These are phyloP conservation scores for Pleurotus pulmonarius DNA, from an alignment of 768 basidiomycete genomes.

Conservation along the genomic window DNA sequence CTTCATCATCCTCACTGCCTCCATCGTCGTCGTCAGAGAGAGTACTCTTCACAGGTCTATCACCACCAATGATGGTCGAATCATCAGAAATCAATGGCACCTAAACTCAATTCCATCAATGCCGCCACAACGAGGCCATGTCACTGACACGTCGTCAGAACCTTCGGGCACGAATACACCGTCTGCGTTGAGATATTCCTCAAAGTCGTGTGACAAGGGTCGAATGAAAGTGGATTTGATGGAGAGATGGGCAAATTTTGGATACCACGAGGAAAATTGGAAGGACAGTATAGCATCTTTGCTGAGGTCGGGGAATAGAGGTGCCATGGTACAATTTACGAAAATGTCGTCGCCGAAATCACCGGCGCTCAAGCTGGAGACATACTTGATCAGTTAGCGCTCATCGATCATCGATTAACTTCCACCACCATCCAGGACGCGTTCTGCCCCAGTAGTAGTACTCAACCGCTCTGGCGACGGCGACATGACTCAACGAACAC, in stretches of 20 bases:
- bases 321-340: too few relatives aligned
- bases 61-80: constrained; percentile 1
- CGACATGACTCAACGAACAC: too few relatives aligned
- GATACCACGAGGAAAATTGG: constrained; percentile 87
- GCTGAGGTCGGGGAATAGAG: constrained; percentile 51
- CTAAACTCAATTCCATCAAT: constrained; percentile 1
- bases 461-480: too few relatives aligned
- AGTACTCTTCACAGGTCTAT: constrained; percentile 49
- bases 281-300: constrained; percentile 59
- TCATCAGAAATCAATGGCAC: neutral
- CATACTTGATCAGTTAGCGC: too few relatives aligned
- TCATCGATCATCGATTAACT: too few relatives aligned
- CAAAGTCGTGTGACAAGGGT: constrained; percentile 61
- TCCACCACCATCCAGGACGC: too few relatives aligned
- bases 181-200: constrained; percentile 74
- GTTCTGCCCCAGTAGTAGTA: too few relatives aligned
- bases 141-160: constrained; percentile 68
- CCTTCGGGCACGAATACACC: constrained; percentile 83
- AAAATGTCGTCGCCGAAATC: too few relatives aligned
- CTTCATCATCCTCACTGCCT: constrained; percentile 31
- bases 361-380: too few relatives aligned
- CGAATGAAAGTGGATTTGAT: constrained; percentile 75
- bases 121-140: neutral
- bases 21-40: constrained; percentile 57
- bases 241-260: constrained; percentile 55